Evolutionary conservation across 371 early-diverging fungal species (phyloP), one percentile per base, ranked within the genome.

Genomic region (Saksenaea vasiformis): DNA sequence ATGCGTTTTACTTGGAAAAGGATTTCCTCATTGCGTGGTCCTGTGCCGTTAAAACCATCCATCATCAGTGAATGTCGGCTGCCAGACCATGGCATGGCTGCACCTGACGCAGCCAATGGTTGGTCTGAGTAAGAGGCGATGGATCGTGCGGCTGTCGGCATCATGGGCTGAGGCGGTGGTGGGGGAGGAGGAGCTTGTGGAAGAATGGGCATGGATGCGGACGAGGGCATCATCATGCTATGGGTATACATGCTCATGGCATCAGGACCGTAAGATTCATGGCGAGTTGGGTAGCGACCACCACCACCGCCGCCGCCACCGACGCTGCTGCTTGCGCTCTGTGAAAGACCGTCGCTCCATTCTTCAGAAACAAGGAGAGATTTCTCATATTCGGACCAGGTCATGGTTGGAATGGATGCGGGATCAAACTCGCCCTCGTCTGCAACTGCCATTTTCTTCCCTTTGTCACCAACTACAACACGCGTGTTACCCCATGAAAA

Each of bases 401-500:
- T 90, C 87, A 89, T 91, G 64, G 87, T 80, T 14, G 83, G 86
- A 60, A 86, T 77, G 0, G 82, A 73, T 15, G 76, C 79, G 34
- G 86, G 85, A 72, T 86, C 86, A 64, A 82, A 65, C 60, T 78
- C 72, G 58, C 81, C 80, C 43, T 83, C 83, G 11, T 84, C 85
- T 0, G 81, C 79, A 0, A 72, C 73, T 0, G 70, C 70, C 36
- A 79, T 72, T 80, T 92, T 91, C 67, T 90, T 87, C 27, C 90
- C 90, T 17, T 88, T 89, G 17, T 89, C 91, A 54, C 90, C 95
- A 5, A 90, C 78, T 1, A 93, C 93, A 36, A 91, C 72, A 71
- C 98, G 92, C 14, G 98, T 98, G 72, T 96, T 95, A 74, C 99
- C 99, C 98, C 98, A 98, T 0, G 94, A 94, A 73, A 97, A 96